Base-by-base conservation (phyloP, 768 basidiomycete species). In the Amanita inopinata region DNA sequence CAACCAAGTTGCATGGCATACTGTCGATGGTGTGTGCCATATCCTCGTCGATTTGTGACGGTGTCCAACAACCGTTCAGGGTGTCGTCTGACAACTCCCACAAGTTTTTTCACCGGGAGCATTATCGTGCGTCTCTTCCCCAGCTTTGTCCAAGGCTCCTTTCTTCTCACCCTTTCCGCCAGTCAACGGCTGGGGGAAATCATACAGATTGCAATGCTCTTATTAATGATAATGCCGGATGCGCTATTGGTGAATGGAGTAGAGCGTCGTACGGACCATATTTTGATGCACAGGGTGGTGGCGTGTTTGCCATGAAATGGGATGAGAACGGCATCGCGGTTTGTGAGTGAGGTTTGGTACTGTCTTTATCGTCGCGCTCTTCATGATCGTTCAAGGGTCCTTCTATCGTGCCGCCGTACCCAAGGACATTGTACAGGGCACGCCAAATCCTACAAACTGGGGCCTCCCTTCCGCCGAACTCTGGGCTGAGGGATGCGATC, bases 231-330 rank as follows among this genome's bases (percentile, higher is more conserved):
- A 85, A 86, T 54, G 69, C 78, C 33, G 89, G 90, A 5, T 91
- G 90, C 50, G 80, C 80, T 27, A 66, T 90, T 48, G 74, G 70
- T 0, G 87, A 91, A 54, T 78, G 77, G 76, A 90, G 86, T 52
- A 69, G 71, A 15, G 80, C 83, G 2, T 92, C 89, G 0, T 92
- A 86, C 59, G 90, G 90, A 0, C 78, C 82, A 27, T 74, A 72
- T 40, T 91, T 91, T 55, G 89, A 91, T 47, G 69, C 71, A 0
- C 77, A 76, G 53, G 76, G 82, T 7, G 90, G 90, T 3, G 90
- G 90, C 2, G 78, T 89, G 2, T 91, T 87, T 56, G 87, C 78
- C 1, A 88, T 89, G 84, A 82, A 83, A 51, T 92, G 90, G 90
- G 84, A 90, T 53, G 73, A 78, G 46, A 69, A 67, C 46, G 78